Percentiles rank a stretch among this genome's conserved stretches.
phyloP scores from a whole-genome alignment of 2,329 filamentous ascomycete genomes.

The Emmonsiellopsis sp. region DNA sequence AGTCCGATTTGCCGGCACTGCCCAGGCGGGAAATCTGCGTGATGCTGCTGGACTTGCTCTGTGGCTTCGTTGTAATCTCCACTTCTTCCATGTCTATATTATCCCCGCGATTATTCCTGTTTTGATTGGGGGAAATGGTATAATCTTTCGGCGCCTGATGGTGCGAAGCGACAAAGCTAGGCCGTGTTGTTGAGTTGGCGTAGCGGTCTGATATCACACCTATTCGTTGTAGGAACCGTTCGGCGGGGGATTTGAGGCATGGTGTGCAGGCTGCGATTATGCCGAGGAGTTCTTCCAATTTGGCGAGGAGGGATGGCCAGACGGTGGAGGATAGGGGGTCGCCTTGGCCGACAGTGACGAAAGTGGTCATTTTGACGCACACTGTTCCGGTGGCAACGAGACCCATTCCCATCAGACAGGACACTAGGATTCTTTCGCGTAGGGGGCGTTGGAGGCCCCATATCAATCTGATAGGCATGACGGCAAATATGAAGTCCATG shows the following conservation, averaged over 20 bases:
- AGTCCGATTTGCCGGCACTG: not conserved
- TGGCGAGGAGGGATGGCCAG: not conserved
- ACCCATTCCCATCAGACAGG: not conserved
- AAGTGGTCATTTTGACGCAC: not conserved
- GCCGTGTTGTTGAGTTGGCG: not conserved
- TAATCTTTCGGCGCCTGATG: not conserved
- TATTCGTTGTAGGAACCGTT: not conserved
- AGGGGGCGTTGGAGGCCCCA: not conserved
- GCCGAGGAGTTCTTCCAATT: conserved; percentile 1
- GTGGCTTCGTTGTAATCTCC: not conserved
- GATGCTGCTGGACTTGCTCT: not conserved
- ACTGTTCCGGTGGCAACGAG: not conserved
- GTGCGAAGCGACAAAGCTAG: not conserved
- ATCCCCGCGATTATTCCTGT: not conserved
- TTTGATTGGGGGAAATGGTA: not conserved
- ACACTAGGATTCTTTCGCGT: not conserved
- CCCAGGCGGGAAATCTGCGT: not conserved
- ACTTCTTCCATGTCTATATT: not conserved
- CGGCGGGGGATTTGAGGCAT: not conserved
- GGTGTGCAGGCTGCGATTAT: conserved; percentile 3
- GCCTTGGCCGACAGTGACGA: not conserved
- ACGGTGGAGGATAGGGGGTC: not conserved
- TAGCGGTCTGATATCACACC: not conserved
- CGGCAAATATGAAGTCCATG: not conserved
- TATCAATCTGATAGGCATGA: conserved; percentile 2